Conservation (phyloP, 805 yeast genomes). For the Cyberlindnera maritima region DNA sequence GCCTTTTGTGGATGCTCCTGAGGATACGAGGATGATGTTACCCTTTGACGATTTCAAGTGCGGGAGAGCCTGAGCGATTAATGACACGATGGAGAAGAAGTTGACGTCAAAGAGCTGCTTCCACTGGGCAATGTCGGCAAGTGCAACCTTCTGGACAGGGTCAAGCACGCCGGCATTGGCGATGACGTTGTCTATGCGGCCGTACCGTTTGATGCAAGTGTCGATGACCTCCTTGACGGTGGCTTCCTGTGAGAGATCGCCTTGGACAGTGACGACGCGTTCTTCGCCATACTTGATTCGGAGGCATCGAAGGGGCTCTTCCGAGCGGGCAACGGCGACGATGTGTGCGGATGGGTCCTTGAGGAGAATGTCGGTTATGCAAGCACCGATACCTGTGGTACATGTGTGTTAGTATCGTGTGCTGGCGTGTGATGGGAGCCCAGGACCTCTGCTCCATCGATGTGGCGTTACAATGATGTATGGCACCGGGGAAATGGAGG, state of each 20-base stretch:
- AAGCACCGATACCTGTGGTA: conserved; percentile 69
- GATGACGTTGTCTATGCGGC: conserved; percentile 59
- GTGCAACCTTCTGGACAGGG: conserved; percentile 62
- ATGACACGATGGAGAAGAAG: conserved; percentile 67
- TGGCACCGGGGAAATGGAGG: too few relatives aligned
- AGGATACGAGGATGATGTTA: conserved; percentile 72
- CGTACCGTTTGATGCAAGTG: conserved; percentile 46
- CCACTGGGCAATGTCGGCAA: conserved; percentile 58
- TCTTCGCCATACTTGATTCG: conserved; percentile 43
- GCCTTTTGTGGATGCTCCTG: conserved; percentile 76
- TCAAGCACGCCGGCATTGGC: conserved; percentile 84
- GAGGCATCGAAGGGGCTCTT: conserved; percentile 42
- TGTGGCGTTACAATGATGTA: too few relatives aligned
- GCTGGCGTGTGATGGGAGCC: too few relatives aligned
- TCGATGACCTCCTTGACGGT: conserved; percentile 39
- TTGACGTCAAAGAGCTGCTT: conserved; percentile 67
- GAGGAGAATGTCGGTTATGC: conserved; percentile 56
- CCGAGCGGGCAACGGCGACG: conserved; percentile 73
- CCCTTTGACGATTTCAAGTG: conserved; percentile 56
- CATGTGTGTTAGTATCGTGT: background rate
- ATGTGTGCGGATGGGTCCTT: conserved; percentile 39
- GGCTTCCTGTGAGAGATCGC: conserved; percentile 53
- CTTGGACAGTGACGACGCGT: conserved; percentile 50
- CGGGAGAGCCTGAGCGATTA: conserved; percentile 56
- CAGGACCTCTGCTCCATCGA: too few relatives aligned